A percentile compares a stretch with the other conserved stretches of the same genome.
Evolutionary conservation across 495 filamentous ascomycete genomes (phyloP).

Genomic region (Entonaema liquescens): DNA sequence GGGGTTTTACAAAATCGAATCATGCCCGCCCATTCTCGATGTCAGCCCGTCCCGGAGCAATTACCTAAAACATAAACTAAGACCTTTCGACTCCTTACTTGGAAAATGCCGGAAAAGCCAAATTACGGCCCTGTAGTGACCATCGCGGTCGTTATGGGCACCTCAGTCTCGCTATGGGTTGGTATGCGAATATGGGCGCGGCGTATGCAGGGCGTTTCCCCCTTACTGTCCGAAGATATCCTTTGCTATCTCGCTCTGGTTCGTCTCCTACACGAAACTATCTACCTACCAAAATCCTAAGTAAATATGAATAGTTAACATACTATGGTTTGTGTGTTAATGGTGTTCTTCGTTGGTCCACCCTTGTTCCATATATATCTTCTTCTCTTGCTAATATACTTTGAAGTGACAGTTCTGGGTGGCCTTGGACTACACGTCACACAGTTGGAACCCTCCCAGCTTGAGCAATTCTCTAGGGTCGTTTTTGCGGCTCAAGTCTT

Average conservation of each 20-base stretch:
- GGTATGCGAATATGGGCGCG: neutral
- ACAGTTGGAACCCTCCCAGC: neutral
- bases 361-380: neutral
- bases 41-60: neutral
- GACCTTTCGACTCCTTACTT: neutral
- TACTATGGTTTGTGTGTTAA: neutral
- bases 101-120: neutral
- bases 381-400: neutral
- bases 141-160: neutral
- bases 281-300: neutral
- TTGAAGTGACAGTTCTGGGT: neutral
- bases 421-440: neutral
- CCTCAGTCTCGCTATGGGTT: neutral
- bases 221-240: neutral
- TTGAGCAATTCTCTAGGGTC: neutral
- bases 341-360: neutral
- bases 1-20: neutral
- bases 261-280: neutral
- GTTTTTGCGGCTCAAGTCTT: neutral
- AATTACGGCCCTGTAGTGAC: neutral
- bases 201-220: neutral
- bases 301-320: neutral
- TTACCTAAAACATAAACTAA: neutral
- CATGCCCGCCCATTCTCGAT: neutral
- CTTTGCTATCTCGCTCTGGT: neutral